Conservation (phyloP, 2,329 filamentous ascomycete genomes). For the Teratosphaeria destructans region DNA sequence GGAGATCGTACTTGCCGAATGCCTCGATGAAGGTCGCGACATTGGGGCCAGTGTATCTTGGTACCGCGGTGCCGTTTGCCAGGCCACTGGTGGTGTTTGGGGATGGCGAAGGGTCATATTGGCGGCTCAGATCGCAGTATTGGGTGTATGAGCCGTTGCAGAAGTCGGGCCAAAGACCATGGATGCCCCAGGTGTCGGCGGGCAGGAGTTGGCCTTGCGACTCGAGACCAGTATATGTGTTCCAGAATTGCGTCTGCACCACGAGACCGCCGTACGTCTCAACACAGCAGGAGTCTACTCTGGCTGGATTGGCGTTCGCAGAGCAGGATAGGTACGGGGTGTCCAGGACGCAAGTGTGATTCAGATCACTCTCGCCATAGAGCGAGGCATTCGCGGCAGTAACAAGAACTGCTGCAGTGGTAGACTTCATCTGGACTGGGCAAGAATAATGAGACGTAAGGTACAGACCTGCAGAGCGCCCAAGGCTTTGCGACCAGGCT, state of each 20-base stretch:
- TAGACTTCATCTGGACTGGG: not conserved
- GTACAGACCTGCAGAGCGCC: not conserved
- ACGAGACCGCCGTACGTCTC: constrained; percentile 56
- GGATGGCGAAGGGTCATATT: constrained; percentile 49
- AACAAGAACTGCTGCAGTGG: constrained; percentile 6
- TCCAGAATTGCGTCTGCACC: constrained; percentile 53
- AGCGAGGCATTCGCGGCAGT: constrained; percentile 26
- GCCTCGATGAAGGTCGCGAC: constrained; percentile 50
- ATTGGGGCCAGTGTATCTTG: constrained; percentile 47
- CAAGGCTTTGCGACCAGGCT: not conserved
- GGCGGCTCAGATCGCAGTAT: constrained; percentile 55
- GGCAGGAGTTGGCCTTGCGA: constrained; percentile 48
- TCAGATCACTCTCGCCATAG: constrained; percentile 40
- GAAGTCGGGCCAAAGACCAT: constrained; percentile 49
- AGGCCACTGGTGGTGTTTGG: constrained; percentile 55
- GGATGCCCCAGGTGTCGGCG: constrained; percentile 47
- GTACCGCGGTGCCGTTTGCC: constrained; percentile 41
- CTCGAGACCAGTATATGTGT: constrained; percentile 53
- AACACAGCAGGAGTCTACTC: constrained; percentile 51
- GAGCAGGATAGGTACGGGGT: constrained; percentile 40
- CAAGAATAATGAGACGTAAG: not conserved
- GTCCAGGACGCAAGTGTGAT: constrained; percentile 46
- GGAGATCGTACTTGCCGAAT: constrained; percentile 49
- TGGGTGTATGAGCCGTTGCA: constrained; percentile 38
- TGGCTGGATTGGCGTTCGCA: constrained; percentile 28